Evolutionary conservation across 768 basidiomycete genomes (phyloP).

Genomic region (Wakefieldia striispora): DNA sequence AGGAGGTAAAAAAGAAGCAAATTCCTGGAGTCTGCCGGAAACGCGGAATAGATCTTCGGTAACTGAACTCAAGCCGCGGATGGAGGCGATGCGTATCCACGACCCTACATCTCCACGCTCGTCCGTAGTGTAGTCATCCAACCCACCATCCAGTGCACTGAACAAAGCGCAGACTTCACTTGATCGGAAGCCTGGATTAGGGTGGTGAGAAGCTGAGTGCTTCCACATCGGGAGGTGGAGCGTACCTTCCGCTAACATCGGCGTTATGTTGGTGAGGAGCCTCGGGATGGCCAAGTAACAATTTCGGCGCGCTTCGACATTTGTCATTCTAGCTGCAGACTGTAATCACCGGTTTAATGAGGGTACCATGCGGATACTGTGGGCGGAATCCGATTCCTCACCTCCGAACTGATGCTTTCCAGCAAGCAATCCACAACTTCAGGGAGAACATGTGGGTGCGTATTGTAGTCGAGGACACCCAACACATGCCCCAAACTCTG

Average conservation of each 20-base stretch:
- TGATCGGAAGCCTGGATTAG: constrained; percentile 45
- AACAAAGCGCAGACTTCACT: constrained; percentile 48
- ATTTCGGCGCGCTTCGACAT: constrained; percentile 61
- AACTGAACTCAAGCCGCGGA: constrained; percentile 59
- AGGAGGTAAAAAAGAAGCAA: constrained; percentile 60
- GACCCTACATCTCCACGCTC: constrained; percentile 97
- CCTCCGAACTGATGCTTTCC: constrained; percentile 53
- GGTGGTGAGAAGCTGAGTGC: constrained; percentile 10
- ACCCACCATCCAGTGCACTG: constrained; percentile 59
- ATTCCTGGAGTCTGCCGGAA: constrained; percentile 41
- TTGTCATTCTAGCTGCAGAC: constrained; percentile 37
- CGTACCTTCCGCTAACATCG: constrained; percentile 47
- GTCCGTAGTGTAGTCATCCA: constrained; percentile 90
- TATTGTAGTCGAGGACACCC: constrained; percentile 64
- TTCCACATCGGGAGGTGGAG: constrained; percentile 12
- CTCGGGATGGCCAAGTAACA: constrained; percentile 45
- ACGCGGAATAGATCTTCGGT: constrained; percentile 49
- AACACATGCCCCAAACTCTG: constrained; percentile 73
- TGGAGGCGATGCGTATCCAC: constrained; percentile 83
- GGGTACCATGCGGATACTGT: constrained; percentile 21
- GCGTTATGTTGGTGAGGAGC: constrained; percentile 45
- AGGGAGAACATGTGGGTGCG: constrained; percentile 51
- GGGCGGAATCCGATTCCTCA: constrained; percentile 32
- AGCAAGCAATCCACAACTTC: constrained; percentile 59
- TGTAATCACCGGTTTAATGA: constrained; percentile 24